A percentile compares a stretch with the other conserved stretches of the same genome.
These are phyloP conservation scores for Rhodosporidiobolus sp. DNA, from an alignment of 768 basidiomycete genomes.

Conservation along the genomic window DNA sequence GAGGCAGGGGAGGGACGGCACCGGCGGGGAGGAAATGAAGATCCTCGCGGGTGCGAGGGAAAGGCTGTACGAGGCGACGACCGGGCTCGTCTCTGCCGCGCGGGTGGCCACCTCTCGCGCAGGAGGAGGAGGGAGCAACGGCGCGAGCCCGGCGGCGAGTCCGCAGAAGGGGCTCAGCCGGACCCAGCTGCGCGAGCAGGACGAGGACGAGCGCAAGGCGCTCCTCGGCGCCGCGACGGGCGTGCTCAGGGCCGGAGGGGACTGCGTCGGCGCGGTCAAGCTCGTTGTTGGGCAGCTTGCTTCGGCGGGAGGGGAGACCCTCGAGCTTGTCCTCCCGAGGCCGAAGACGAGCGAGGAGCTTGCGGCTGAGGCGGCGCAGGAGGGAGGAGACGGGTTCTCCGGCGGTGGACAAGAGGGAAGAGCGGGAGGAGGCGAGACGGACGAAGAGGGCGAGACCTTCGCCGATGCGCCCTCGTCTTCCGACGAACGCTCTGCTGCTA, in stretches of 20 bases:
- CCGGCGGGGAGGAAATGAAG: conserved; percentile 57
- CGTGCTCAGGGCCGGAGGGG: conserved; percentile 79
- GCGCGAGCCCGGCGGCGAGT: conserved; percentile 49
- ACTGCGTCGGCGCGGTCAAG: conserved; percentile 82
- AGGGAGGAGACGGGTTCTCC: conserved; percentile 12
- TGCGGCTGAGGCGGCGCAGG: conserved; percentile 50
- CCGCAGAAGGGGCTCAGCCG: neutral
- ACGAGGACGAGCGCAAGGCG: conserved; percentile 73
- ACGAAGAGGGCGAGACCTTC: neutral
- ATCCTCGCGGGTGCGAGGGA: conserved; percentile 71
- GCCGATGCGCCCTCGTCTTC: conserved; percentile 8
- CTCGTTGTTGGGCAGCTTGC: conserved; percentile 57
- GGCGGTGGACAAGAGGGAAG: neutral
- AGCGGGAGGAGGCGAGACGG: neutral
- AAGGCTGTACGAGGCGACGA: conserved; percentile 76
- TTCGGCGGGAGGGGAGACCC: conserved; percentile 1
- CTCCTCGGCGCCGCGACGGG: conserved; percentile 81
- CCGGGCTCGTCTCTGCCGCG: conserved; percentile 80
- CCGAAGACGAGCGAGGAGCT: conserved; percentile 43
- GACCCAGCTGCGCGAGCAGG: conserved; percentile 52
- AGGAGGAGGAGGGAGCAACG: neutral
- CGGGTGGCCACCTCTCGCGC: conserved; percentile 65
- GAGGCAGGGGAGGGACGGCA: conserved; percentile 4
- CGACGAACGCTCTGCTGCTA: neutral
- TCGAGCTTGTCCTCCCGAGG: conserved; percentile 26